phyloP scores from a whole-genome alignment of 768 basidiomycete species.

The Trametes cinnabarina region DNA sequence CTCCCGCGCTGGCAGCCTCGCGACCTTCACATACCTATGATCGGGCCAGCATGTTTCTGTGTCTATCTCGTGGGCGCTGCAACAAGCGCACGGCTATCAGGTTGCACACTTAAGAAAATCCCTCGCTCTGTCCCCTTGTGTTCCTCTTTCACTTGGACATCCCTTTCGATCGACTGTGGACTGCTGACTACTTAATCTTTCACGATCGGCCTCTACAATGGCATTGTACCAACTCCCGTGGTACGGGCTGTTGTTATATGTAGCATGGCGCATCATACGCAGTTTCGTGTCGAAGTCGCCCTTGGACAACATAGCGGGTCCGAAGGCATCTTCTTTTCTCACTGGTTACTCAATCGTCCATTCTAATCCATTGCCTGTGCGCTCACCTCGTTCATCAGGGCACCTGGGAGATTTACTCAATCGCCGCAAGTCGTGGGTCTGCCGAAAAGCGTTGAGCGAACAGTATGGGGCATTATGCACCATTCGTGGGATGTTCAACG shows the following conservation, averaged over 20 bases:
- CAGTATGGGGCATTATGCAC: neutral
- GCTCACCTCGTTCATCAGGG: neutral
- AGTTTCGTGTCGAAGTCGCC: neutral
- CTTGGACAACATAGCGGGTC: conserved; percentile 19
- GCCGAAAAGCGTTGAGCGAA: neutral
- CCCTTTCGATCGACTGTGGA: too few relatives aligned
- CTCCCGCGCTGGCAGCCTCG: too few relatives aligned
- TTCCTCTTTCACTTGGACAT: too few relatives aligned
- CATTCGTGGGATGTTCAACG: neutral
- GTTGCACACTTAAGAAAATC: too few relatives aligned
- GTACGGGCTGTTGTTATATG: neutral
- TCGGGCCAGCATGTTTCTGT: too few relatives aligned
- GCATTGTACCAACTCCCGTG: neutral
- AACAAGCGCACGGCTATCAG: too few relatives aligned
- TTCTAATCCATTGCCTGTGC: neutral
- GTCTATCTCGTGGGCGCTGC: too few relatives aligned
- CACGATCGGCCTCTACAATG: too few relatives aligned
- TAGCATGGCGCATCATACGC: neutral
- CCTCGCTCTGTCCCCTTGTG: too few relatives aligned
- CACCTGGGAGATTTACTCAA: conserved; percentile 3
- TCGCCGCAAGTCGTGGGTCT: neutral
- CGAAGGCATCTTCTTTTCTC: neutral
- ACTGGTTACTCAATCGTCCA: too few relatives aligned
- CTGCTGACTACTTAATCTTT: neutral
- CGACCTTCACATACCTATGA: too few relatives aligned